Percentiles rank a stretch among this genome's conserved stretches.
These are phyloP conservation scores for Blastobotrys niveus DNA, from an alignment of 1,139 yeast genomes.

Conservation along the genomic window DNA sequence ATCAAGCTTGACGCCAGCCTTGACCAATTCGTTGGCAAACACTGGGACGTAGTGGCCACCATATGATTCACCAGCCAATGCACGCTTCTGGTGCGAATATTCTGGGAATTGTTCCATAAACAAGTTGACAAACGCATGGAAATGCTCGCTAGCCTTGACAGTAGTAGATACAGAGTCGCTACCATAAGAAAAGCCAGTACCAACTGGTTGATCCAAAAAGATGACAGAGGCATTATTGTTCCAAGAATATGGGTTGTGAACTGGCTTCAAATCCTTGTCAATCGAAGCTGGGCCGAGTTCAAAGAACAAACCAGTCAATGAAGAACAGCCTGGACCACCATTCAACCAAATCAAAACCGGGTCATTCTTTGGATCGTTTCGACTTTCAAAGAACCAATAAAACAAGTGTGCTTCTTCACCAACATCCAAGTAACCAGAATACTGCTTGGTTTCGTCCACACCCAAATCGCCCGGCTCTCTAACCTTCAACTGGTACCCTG, in stretches of 20 bases:
- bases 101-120: conserved; percentile 72
- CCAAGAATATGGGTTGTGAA: conserved; percentile 62
- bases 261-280: conserved; percentile 45
- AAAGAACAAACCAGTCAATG: conserved; percentile 55
- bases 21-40: conserved; percentile 66
- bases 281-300: conserved; percentile 63
- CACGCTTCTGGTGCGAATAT: conserved; percentile 55
- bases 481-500: conserved; percentile 31
- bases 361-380: conserved; percentile 59
- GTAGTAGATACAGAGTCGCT: conserved; percentile 52
- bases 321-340: conserved; percentile 75
- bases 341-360: conserved; percentile 67
- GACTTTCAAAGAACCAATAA: conserved; percentile 70
- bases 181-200: conserved; percentile 47
- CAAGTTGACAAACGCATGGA: conserved; percentile 68
- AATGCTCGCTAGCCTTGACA: conserved; percentile 71
- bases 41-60: conserved; percentile 85
- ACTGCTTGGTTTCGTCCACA: conserved; percentile 43
- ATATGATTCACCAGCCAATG: conserved; percentile 82
- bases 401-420: conserved; percentile 80
- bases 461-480: conserved; percentile 20
- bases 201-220: conserved; percentile 69
- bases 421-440: conserved; percentile 62
- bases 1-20: conserved; percentile 46
- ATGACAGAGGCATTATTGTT: conserved; percentile 63